These are phyloP conservation scores for Naganishia vaughanmartiniae DNA, from an alignment of 768 basidiomycete species.

Conservation along the genomic window DNA sequence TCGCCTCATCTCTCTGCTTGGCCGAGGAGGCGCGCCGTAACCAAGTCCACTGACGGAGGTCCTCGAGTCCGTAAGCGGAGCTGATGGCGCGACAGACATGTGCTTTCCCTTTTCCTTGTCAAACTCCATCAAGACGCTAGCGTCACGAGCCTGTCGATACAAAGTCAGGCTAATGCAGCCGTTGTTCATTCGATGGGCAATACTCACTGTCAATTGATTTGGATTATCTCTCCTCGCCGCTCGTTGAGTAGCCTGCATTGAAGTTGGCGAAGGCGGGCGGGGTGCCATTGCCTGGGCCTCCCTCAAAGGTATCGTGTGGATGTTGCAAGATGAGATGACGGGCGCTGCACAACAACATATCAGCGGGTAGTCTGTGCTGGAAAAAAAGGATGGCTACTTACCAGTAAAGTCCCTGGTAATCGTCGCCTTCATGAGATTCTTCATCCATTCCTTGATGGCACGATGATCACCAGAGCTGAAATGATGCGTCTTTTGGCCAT, in stretches of 20 bases:
- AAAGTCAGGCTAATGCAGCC: constrained; percentile 33
- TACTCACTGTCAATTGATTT: constrained; percentile 61
- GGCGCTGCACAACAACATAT: constrained; percentile 59
- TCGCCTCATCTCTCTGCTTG: constrained; percentile 31
- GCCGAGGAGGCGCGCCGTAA: constrained; percentile 46
- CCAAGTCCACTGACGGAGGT: constrained; percentile 49
- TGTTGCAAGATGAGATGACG: constrained; percentile 92
- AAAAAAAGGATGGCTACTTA: constrained; percentile 53
- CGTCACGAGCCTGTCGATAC: constrained; percentile 58
- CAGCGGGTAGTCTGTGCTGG: background rate
- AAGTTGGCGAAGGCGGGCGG: constrained; percentile 85
- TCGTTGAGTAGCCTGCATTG: constrained; percentile 81
- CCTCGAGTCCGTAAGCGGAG: constrained; percentile 48
- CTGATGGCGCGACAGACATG: constrained; percentile 49
- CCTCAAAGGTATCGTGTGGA: constrained; percentile 89
- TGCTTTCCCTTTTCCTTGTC: constrained; percentile 52
- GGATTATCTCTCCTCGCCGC: constrained; percentile 81
- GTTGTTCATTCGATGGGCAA: background rate
- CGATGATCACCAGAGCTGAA: constrained; percentile 88
- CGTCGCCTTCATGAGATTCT: constrained; percentile 97
- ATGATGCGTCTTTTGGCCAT: constrained; percentile 77
- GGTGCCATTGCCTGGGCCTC: constrained; percentile 97
- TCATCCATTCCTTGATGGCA: constrained; percentile 96
- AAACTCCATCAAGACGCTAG: constrained; percentile 62
- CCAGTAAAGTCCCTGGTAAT: constrained; percentile 90